A percentile compares a stretch with the other conserved stretches of the same genome.
Evolutionary conservation across 495 filamentous ascomycete genomes (phyloP).

Genomic region (Ramalina intermedia): DNA sequence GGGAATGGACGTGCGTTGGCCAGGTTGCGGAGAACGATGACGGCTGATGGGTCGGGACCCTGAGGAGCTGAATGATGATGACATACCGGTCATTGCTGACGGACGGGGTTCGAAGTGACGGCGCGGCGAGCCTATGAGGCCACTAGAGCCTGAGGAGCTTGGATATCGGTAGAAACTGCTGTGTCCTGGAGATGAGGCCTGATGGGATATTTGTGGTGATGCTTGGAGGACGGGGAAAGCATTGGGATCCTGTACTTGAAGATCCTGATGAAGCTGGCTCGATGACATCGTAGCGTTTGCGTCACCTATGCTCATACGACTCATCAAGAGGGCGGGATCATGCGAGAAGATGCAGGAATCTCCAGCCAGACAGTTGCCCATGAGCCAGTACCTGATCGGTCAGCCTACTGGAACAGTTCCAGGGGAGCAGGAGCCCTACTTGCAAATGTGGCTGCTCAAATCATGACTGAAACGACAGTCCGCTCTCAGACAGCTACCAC

Average conservation of each 20-base stretch:
- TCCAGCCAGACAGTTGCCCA: conserved; percentile 90
- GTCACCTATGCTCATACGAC: conserved; percentile 49
- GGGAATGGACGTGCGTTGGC: conserved; percentile 50
- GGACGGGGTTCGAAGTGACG: conserved; percentile 13
- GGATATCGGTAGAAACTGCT: conserved; percentile 14
- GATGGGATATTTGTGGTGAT: conserved; percentile 49
- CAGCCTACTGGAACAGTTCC: conserved; percentile 6
- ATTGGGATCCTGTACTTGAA: conserved; percentile 77
- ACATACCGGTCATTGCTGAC: conserved; percentile 12
- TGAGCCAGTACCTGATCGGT: conserved; percentile 72
- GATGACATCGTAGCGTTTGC: conserved; percentile 39
- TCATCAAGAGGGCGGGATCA: conserved; percentile 72
- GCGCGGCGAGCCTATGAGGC: conserved; percentile 10
- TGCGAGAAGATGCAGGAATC: conserved; percentile 95
- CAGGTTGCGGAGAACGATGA: conserved; percentile 55
- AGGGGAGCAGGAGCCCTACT: conserved; percentile 44
- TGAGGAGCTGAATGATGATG: conserved; percentile 8
- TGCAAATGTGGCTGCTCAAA: conserved; percentile 90
- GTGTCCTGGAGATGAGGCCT: conserved; percentile 16
- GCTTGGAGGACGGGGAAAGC: conserved; percentile 75
- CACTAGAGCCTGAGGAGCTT: conserved; percentile 9
- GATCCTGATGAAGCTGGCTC: conserved; percentile 39
- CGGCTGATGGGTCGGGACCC: conserved; percentile 73
- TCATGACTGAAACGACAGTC: conserved; percentile 98
- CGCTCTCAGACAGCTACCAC: conserved; percentile 79